phyloP scores from a whole-genome alignment of 169 alveolate species.

The Eimeria sp. region DNA sequence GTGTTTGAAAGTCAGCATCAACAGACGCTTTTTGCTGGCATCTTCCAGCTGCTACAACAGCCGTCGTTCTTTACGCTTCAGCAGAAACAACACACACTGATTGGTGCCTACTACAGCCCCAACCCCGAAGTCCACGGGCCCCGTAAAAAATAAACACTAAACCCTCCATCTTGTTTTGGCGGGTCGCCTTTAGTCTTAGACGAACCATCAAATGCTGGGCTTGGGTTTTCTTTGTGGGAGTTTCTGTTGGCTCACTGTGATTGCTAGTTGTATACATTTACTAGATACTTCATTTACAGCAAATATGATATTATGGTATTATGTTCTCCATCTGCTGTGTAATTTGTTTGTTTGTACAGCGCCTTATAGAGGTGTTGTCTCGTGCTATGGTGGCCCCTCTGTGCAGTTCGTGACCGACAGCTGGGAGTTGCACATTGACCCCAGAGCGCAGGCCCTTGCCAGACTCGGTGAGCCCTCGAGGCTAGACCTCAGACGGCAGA shows the following conservation, averaged over 20 bases:
- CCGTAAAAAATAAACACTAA: constrained; percentile 34
- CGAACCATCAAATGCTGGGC: neutral
- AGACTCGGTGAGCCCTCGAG: constrained; percentile 55
- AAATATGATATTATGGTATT: neutral
- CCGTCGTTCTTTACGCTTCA: neutral
- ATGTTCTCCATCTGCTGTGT: neutral
- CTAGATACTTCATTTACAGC: too few species aligned
- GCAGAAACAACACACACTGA: neutral
- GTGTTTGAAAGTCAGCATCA: constrained; percentile 36
- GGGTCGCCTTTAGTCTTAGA: neutral
- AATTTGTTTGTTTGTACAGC: constrained; percentile 13
- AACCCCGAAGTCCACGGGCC: constrained; percentile 44
- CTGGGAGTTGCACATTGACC: constrained; percentile 67
- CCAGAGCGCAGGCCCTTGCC: constrained; percentile 76
- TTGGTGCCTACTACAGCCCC: neutral
- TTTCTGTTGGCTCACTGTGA: too few species aligned
- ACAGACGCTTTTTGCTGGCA: neutral
- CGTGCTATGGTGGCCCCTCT: constrained; percentile 78
- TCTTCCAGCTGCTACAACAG: neutral
- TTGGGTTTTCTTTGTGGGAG: neutral
- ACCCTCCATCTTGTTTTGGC: neutral
- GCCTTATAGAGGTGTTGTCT: constrained; percentile 71
- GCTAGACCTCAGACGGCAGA: neutral
- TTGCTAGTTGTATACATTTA: too few species aligned
- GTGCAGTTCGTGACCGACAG: constrained; percentile 73